Evolutionary conservation across 2,329 filamentous ascomycete species (phyloP).

Genomic region (Aspergillus pseudoglaucus): DNA sequence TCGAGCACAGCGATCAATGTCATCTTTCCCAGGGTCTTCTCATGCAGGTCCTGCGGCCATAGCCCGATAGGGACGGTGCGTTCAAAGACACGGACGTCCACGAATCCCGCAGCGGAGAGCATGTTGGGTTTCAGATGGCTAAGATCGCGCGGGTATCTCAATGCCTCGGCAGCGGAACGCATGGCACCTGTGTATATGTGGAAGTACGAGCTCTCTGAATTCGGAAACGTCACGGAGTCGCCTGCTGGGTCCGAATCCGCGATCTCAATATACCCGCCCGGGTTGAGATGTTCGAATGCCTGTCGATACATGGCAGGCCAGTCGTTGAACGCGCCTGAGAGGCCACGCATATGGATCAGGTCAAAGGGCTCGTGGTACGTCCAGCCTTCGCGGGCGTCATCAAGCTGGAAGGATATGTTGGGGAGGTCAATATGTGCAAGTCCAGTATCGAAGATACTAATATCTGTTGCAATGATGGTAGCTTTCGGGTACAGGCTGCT

Average conservation of each 20-base stretch:
- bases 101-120: slow-evolving; percentile 40
- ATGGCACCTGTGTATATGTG: slow-evolving; percentile 29
- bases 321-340: slow-evolving; percentile 43
- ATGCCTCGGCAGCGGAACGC: slow-evolving; percentile 32
- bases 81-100: slow-evolving; percentile 35
- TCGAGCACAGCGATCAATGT: slow-evolving; percentile 34
- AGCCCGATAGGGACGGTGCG: slow-evolving; percentile 32
- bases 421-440: slow-evolving; percentile 27
- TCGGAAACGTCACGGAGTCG: slow-evolving; percentile 17
- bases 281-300: slow-evolving; percentile 39
- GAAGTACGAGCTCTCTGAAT: slow-evolving; percentile 25
- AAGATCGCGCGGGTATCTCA: slow-evolving; percentile 36
- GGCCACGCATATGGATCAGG: slow-evolving; percentile 44
- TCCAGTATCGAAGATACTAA: slow-evolving; percentile 38
- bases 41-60: slow-evolving; percentile 28
- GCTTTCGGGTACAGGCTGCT: slow-evolving; percentile 38
- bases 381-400: slow-evolving; percentile 44
- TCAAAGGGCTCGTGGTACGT: slow-evolving; percentile 45
- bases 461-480: slow-evolving; percentile 43
- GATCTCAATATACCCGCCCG: slow-evolving; percentile 44
- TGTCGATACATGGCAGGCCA: slow-evolving; percentile 43
- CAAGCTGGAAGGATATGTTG: slow-evolving; percentile 45
- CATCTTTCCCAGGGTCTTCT: slow-evolving; percentile 38
- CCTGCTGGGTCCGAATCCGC: slow-evolving; percentile 33
- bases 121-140: slow-evolving; percentile 37